A percentile compares a stretch with the other conserved stretches of the same genome.
Conservation (phyloP, 495 filamentous ascomycete species). For the Filosporella fistucella region DNA sequence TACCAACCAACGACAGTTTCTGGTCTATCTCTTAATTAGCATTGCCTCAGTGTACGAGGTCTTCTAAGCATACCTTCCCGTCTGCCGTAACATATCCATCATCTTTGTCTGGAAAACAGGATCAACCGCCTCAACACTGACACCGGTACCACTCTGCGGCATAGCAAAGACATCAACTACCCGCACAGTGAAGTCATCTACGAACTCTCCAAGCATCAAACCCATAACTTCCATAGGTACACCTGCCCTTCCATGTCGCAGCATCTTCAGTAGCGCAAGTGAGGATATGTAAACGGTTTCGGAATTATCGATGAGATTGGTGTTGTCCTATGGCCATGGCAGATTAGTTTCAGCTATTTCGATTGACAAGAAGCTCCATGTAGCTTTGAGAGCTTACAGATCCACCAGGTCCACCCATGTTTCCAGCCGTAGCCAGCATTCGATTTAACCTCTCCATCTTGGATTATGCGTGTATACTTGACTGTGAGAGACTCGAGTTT, state of each 20-base stretch:
- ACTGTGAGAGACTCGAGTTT: background rate
- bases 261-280: conserved; percentile 95
- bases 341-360: conserved; percentile 3
- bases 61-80: conserved; percentile 66
- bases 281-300: conserved; percentile 99
- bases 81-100: conserved; percentile 99
- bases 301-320: conserved; percentile 92
- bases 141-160: conserved; percentile 98
- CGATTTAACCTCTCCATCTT: conserved; percentile 83
- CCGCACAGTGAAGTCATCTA: conserved; percentile 97
- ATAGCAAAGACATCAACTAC: conserved; percentile 99
- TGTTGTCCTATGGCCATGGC: conserved; percentile 59
- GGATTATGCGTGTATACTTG: background rate
- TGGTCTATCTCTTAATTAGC: conserved; percentile 48
- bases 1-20: conserved; percentile 99
- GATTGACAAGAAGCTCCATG: conserved; percentile 10
- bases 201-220: conserved; percentile 96
- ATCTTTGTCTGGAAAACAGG: conserved; percentile 99
- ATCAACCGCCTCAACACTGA: conserved; percentile 97
- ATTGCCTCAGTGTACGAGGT: background rate
- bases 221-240: conserved; percentile 99
- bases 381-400: conserved; percentile 54
- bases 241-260: conserved; percentile 92
- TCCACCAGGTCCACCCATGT: conserved; percentile 72
- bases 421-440: conserved; percentile 74